Evolutionary conservation across 768 basidiomycete species (phyloP), one percentile per base, ranked within the genome.

Genomic region (Clitopilus passeckerianus): DNA sequence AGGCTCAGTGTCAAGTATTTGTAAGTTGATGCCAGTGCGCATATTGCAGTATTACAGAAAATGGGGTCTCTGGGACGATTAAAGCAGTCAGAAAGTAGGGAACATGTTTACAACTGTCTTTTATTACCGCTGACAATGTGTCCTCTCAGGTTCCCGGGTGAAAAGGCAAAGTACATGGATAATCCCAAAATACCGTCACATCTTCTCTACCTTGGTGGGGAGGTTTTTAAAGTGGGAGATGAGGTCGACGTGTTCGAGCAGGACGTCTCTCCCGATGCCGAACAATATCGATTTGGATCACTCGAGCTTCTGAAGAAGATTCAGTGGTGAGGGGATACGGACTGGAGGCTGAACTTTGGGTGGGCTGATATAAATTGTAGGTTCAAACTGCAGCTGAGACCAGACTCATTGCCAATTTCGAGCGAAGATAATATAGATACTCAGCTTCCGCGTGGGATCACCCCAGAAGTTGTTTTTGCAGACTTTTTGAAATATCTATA

Each of bases 401-500:
- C 56, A 68, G 57, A 67, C 23, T 52, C 50, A 2, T 59, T 54
- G 7, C 55, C 57, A 57, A 58, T 22, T n/a, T 34, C 33, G 27
- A 60, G 30, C 20, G 46, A 50, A 5, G 15, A 50, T 70, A 79
- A 20, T 64, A 69, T 74, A 9, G 65, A 79, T 14, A 76, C 76
- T 0, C 61, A 72, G 0, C 72, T 83, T 24, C 79, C 80, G 10
- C 60, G 60, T 12, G 68, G 68, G 60, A 73, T 64, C 63, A 69
- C 71, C 8, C 70, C 71, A 7, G 57, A 73, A 0, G 68, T 80
- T 22, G 68, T 85, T 22, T 74, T 83, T n/a, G 66, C 73, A 0
- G 84, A 86, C 61, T 85, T 83, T 56, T 63, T 85, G 59, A 63
- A 57, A 20, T 86, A 86, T 61, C 69, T 86, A 2, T 76, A 72